Percentiles rank a stretch among this genome's conserved stretches.
These are phyloP conservation scores for Zarea fungicola DNA, from an alignment of 2,329 filamentous ascomycete species.

Conservation along the genomic window DNA sequence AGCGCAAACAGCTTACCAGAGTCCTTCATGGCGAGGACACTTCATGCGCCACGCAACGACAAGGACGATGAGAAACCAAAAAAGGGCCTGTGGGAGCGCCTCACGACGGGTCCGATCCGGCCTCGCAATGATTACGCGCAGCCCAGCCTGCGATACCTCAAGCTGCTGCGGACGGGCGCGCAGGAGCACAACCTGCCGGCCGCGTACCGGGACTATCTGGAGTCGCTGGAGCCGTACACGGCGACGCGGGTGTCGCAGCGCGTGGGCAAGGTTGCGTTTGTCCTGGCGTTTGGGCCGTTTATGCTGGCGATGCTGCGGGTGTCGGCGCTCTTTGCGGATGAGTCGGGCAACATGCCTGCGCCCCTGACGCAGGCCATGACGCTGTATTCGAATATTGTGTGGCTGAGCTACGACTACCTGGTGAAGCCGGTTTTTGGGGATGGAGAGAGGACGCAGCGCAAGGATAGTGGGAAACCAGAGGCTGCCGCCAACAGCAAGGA, in stretches of 20 bases:
- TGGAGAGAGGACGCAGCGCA: constrained; percentile 61
- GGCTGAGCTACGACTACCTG: constrained; percentile 41
- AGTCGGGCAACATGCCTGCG: constrained; percentile 60
- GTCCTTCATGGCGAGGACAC: constrained; percentile 78
- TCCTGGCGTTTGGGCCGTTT: constrained; percentile 50
- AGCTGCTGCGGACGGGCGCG: constrained; percentile 73
- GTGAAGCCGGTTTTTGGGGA: constrained; percentile 70
- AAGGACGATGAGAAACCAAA: constrained; percentile 26
- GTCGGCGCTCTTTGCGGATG: constrained; percentile 50
- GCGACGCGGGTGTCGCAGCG: constrained; percentile 62
- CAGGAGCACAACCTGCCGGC: constrained; percentile 72
- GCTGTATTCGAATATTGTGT: constrained; percentile 45
- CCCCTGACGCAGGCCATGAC: constrained; percentile 57
- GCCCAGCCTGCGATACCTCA: constrained; percentile 76
- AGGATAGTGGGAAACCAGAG: constrained; percentile 18
- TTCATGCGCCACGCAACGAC: constrained; percentile 62
- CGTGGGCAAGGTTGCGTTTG: constrained; percentile 60
- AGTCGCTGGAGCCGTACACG: constrained; percentile 62
- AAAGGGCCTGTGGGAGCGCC: constrained; percentile 42
- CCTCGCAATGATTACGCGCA: constrained; percentile 70
- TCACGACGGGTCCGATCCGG: constrained; percentile 44
- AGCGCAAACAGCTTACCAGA: constrained; percentile 43
- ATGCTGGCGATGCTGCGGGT: constrained; percentile 46
- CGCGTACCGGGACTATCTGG: constrained; percentile 72
- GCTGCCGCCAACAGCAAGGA: background rate